Evolutionary conservation across 768 basidiomycete species (phyloP).

Genomic region (Russula virescens): DNA sequence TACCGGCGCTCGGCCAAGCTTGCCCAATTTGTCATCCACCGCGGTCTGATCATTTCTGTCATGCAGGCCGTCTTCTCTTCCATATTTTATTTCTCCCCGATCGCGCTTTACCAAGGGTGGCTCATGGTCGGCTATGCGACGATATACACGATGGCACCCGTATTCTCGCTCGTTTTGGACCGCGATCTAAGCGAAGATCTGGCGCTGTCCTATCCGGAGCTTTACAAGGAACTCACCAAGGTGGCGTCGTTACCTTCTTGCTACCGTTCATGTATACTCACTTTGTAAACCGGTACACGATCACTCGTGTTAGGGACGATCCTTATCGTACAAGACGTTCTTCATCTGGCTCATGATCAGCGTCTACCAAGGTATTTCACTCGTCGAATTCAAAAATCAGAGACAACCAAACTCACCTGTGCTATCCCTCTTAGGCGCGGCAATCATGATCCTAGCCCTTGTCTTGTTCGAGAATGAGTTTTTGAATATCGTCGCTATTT

Average conservation of each 20-base stretch:
- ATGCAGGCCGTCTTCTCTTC: conserved; percentile 97
- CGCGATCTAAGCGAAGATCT: conserved; percentile 94
- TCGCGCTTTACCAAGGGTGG: conserved; percentile 98
- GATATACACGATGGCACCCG: conserved; percentile 96
- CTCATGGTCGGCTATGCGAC: conserved; percentile 96
- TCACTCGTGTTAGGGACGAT: conserved; percentile 63
- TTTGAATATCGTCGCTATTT: conserved; percentile 96
- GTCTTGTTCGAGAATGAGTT: conserved; percentile 97
- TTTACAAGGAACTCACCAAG: conserved; percentile 98
- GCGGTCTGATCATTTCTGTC: conserved; percentile 92
- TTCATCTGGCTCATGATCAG: conserved; percentile 98
- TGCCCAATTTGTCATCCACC: conserved; percentile 97
- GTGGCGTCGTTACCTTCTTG: conserved; percentile 32
- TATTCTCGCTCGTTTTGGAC: conserved; percentile 95
- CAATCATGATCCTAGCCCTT: conserved; percentile 98
- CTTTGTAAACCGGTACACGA: not conserved
- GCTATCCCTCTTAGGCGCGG: conserved; percentile 55
- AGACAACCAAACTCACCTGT: not conserved
- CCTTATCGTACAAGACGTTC: conserved; percentile 95
- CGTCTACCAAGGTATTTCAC: conserved; percentile 78
- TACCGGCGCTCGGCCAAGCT: conserved; percentile 97
- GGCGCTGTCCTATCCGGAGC: conserved; percentile 90
- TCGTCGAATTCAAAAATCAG: not conserved
- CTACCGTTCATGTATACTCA: not conserved
- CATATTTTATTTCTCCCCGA: conserved; percentile 92